Percentiles rank a stretch among this genome's conserved stretches.
Evolutionary conservation across 192 early-diverging fungal genomes (phyloP).

Genomic region (Obelidium mucronatum): DNA sequence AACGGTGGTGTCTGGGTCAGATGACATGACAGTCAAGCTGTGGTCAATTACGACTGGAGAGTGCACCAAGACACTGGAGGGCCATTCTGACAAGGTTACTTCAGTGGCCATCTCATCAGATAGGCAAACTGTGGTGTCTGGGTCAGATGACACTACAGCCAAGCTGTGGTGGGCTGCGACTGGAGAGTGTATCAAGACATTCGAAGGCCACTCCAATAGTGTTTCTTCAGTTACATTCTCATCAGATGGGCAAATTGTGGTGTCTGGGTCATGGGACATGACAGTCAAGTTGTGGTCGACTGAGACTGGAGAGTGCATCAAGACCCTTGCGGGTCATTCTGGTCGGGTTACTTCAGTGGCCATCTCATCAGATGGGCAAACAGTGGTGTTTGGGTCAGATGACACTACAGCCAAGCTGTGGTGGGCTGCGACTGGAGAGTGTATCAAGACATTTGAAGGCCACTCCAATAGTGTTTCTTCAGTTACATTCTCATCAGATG

Average conservation of each 20-base stretch:
- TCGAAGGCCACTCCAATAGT: conserved; percentile 24
- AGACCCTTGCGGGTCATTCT: conserved; percentile 18
- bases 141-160: neutral
- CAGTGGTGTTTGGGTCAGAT: conserved; percentile 24
- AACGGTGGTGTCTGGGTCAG: conserved; percentile 18
- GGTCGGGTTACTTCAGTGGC: conserved; percentile 18
- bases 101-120: conserved; percentile 30
- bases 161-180: conserved; percentile 16
- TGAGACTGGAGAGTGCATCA: neutral
- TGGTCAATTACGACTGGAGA: conserved; percentile 32
- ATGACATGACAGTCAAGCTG: conserved; percentile 34
- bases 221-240: conserved; percentile 26
- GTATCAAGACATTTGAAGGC: neutral
- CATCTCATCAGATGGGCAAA: neutral
- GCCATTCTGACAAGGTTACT: conserved; percentile 36
- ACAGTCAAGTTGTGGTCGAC: conserved; percentile 32
- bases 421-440: neutral
- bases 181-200: neutral
- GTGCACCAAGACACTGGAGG: conserved; percentile 33
- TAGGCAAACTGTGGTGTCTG: conserved; percentile 29
- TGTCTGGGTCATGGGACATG: conserved; percentile 27
- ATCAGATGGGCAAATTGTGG: conserved; percentile 28
- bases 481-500: neutral
- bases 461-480: neutral
- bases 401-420: conserved; percentile 27